phyloP scores from a whole-genome alignment of 2,329 filamentous ascomycete species.

The Leptographium wingfieldii region DNA sequence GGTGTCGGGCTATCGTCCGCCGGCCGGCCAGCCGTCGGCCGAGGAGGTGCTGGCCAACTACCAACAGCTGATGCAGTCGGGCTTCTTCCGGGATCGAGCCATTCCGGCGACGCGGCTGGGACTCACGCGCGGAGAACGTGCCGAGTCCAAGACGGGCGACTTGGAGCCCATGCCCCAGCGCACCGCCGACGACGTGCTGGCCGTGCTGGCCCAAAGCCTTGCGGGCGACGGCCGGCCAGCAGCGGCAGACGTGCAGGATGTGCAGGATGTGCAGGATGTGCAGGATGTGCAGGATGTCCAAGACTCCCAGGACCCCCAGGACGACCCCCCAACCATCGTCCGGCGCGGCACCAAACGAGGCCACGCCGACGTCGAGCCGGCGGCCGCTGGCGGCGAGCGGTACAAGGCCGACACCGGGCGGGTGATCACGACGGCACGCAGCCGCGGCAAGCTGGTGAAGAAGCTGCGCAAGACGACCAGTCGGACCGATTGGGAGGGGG shows the following conservation, averaged over 20 bases:
- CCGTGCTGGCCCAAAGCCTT: neutral
- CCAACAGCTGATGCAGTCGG: constrained; percentile 40
- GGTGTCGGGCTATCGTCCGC: neutral
- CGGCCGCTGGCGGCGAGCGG: neutral
- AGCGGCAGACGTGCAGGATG: too few species aligned
- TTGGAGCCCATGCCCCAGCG: neutral
- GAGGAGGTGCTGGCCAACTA: constrained; percentile 46
- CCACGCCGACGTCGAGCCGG: neutral
- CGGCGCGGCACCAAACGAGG: constrained; percentile 35
- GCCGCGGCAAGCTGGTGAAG: constrained; percentile 29
- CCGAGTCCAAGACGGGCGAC: neutral
- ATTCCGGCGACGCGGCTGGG: constrained; percentile 43
- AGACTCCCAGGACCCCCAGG: too few species aligned
- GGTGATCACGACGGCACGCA: constrained; percentile 6
- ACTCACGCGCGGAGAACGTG: constrained; percentile 11
- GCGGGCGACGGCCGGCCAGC: neutral
- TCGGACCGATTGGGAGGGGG: neutral
- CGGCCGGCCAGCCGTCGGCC: constrained; percentile 18
- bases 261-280: too few species aligned
- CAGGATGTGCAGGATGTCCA: too few species aligned
- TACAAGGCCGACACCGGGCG: neutral
- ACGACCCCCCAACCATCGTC: neutral
- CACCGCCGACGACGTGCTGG: neutral
- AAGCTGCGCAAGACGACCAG: constrained; percentile 40
- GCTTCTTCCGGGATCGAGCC: constrained; percentile 46